Conservation (phyloP, 2,329 filamentous ascomycete species). For the Fusarium sp. region DNA sequence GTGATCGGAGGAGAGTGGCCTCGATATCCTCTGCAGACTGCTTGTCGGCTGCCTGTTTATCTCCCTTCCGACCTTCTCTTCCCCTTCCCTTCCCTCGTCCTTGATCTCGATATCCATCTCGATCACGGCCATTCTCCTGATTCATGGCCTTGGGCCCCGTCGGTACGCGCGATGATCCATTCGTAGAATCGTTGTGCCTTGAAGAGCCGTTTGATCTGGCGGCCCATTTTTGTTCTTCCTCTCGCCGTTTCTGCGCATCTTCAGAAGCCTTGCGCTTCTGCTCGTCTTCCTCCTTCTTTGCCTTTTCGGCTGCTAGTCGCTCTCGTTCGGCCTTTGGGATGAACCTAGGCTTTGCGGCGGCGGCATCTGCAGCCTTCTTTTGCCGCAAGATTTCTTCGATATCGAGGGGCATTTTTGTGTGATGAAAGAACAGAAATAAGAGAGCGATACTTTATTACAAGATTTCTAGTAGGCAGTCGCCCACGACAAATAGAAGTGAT, state of each 20-base stretch:
- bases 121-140: conserved; percentile 50
- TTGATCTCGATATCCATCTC: conserved; percentile 17
- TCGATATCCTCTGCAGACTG: conserved; percentile 71
- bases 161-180: conserved; percentile 57
- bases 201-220: conserved; percentile 42
- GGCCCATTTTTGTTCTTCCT: conserved; percentile 63
- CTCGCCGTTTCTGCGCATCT: conserved; percentile 76
- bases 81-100: conserved; percentile 45
- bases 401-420: conserved; percentile 63
- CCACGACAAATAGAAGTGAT: not conserved
- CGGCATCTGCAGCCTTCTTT: conserved; percentile 86
- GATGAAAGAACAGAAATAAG: not conserved
- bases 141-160: conserved; percentile 77
- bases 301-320: conserved; percentile 80
- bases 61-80: conserved; percentile 49
- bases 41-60: conserved; percentile 49
- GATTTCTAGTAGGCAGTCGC: not conserved
- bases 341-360: conserved; percentile 87
- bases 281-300: conserved; percentile 72
- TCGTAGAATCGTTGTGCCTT: conserved; percentile 37
- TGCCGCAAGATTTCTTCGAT: conserved; percentile 86
- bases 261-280: conserved; percentile 59
- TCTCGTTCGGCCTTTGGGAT: conserved; percentile 85
- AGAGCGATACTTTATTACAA: not conserved
- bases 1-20: conserved; percentile 76